These are phyloP conservation scores for Rhodotorula sp. DNA, from an alignment of 1,284 basidiomycete species.

Conservation along the genomic window DNA sequence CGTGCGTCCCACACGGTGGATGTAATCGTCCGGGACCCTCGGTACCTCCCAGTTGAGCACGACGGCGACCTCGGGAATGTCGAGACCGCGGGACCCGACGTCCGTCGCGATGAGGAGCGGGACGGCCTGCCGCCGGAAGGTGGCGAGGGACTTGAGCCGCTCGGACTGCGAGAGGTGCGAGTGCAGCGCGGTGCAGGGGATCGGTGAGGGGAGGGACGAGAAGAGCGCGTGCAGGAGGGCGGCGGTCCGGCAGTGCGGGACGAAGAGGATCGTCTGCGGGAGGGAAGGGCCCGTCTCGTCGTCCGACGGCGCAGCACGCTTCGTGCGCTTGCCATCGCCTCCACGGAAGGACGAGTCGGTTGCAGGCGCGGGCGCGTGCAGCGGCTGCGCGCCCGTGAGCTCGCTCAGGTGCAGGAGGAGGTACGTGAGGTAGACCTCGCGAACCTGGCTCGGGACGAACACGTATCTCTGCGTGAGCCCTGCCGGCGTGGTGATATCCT, in stretches of 20 bases:
- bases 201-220: constrained; percentile 65
- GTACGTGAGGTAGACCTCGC: constrained; percentile 89
- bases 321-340: constrained; percentile 19
- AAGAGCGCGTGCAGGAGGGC: constrained; percentile 72
- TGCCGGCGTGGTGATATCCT: constrained; percentile 75
- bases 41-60: constrained; percentile 99
- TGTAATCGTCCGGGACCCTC: constrained; percentile 69
- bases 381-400: constrained; percentile 44
- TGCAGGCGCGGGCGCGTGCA: constrained; percentile 31
- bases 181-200: constrained; percentile 87
- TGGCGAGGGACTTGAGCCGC: constrained; percentile 74
- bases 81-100: constrained; percentile 89
- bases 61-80: constrained; percentile 96
- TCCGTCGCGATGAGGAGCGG: constrained; percentile 94
- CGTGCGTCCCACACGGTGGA: constrained; percentile 72
- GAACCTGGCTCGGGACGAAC: constrained; percentile 90
- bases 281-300: constrained; percentile 58
- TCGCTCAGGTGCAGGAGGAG: constrained; percentile 71
- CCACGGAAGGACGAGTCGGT: not conserved
- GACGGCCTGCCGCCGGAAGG: constrained; percentile 86
- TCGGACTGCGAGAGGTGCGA: constrained; percentile 89
- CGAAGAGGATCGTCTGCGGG: constrained; percentile 94
- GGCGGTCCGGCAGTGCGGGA: constrained; percentile 79
- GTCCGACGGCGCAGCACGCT: constrained; percentile 49
- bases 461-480: constrained; percentile 86